Evolutionary conservation across 2,329 filamentous ascomycete species (phyloP).

Genomic region (Magnaporthiopsis rhizophila): DNA sequence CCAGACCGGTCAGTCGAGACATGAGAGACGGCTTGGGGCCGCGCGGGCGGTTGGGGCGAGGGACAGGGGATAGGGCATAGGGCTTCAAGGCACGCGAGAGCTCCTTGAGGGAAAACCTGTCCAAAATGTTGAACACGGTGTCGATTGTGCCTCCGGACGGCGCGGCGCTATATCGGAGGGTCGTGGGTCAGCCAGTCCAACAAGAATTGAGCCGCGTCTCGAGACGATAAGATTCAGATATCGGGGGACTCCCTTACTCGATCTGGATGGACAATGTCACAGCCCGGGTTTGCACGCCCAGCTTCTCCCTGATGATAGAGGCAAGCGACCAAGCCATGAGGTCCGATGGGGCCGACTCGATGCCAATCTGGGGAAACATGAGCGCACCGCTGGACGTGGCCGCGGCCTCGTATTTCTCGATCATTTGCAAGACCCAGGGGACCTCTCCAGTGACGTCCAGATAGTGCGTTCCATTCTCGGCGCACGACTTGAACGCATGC

Average conservation of each 20-base stretch:
- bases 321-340: slow-evolving; percentile 47
- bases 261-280: slow-evolving; percentile 42
- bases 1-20: slow-evolving; percentile 41
- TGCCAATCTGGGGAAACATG: slow-evolving; percentile 52
- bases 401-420: slow-evolving; percentile 45
- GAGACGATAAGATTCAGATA: too few species aligned
- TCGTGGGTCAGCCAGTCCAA: neutral
- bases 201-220: too few species aligned
- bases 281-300: slow-evolving; percentile 42
- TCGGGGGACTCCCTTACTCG: neutral
- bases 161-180: slow-evolving; percentile 26
- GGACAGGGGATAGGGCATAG: slow-evolving; percentile 50
- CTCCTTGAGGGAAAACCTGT: slow-evolving; percentile 41
- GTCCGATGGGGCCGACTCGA: slow-evolving; percentile 57
- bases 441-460: slow-evolving; percentile 55
- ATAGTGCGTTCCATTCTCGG: slow-evolving; percentile 56
- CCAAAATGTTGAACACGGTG: slow-evolving; percentile 54
- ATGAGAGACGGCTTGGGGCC: slow-evolving; percentile 26
- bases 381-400: slow-evolving; percentile 48
- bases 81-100: slow-evolving; percentile 37
- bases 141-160: slow-evolving; percentile 61
- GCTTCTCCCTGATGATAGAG: slow-evolving; percentile 38
- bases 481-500: slow-evolving; percentile 52
- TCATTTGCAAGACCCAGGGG: slow-evolving; percentile 51
- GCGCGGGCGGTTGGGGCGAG: slow-evolving; percentile 27